Base-by-base conservation (phyloP, 2,329 filamentous ascomycete genomes). In the Aspergillus jensenii region DNA sequence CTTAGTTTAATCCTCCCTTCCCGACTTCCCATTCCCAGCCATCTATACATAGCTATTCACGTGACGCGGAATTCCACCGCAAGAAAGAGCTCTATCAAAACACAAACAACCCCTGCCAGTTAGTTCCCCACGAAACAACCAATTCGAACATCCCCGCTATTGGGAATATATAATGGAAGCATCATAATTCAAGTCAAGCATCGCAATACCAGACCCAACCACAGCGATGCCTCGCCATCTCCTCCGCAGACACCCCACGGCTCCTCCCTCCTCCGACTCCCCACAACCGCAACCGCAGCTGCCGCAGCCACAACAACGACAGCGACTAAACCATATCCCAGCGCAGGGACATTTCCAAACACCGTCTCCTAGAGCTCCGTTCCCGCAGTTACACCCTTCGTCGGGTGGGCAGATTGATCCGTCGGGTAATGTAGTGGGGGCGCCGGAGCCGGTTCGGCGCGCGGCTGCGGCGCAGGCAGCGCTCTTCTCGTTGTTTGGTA, bases 291-390 rank as follows among this genome's bases (percentile, higher is more conserved):
- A 59, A 23, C 58, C 50, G 47, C 59, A 55, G 3, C 44, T 17
- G 39, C 41, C 23, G 35, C 41, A 19, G 35, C 47, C 46, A 55
- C 54, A 35, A 55, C 25, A 55, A 54, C 33, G 41, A 11, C 51
- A 48, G 17, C 43, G 55, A 55, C 55, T 61, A 33, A 56, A 56
- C 49, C 60, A 64, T 56, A 15, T 51, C 45, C 35, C 56, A 31
- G 45, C 39, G 9, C 60, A 53, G 48, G 52, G 59, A 7, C 71
- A 74, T 55, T 74, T 71, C 51, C 69, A 71, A 17, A 74, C 71
- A 9, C 71, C 71, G 9, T 70, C 71, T 1, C 62, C 70, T 9
- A 66, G 67, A 15, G 68, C 67, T 14, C 70, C 66, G 12, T 68
- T 68, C 14, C 71, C 67, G 9, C 67, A 68, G 25, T 61, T 65